Evolutionary conservation across 1,284 basidiomycete species (phyloP).

Genomic region (Cutaneotrichosporon curvatum): DNA sequence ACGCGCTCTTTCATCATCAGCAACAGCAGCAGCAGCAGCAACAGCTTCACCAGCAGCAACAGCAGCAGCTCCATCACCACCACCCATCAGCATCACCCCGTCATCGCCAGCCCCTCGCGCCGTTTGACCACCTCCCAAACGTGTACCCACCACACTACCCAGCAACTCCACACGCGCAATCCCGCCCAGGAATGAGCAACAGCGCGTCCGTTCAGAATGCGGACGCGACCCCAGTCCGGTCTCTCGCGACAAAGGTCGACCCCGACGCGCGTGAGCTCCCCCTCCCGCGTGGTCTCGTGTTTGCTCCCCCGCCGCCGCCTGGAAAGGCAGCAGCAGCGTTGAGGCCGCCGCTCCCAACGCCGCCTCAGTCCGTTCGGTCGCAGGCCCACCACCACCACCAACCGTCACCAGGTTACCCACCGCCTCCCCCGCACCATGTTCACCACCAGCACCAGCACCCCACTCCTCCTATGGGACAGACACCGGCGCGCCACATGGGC

Average conservation of each 20-base stretch:
- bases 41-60: slow-evolving; percentile 2
- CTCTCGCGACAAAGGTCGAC: slow-evolving; percentile 16
- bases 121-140: slow-evolving; percentile 17
- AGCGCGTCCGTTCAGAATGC: slow-evolving; percentile 3
- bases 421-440: not conserved
- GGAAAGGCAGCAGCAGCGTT: slow-evolving; percentile 4
- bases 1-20: slow-evolving; percentile 5
- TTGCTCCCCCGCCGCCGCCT: slow-evolving; percentile 11
- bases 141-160: slow-evolving; percentile 13
- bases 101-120: slow-evolving; percentile 16
- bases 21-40: not conserved
- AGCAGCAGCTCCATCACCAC: not conserved
- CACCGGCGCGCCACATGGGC: not conserved
- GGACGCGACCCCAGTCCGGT: slow-evolving; percentile 15
- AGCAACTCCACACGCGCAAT: slow-evolving; percentile 11
- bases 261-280: slow-evolving; percentile 18
- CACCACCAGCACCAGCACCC: slow-evolving; percentile 1
- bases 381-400: slow-evolving; percentile 2
- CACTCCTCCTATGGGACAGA: slow-evolving; percentile 3
- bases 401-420: too few relatives aligned
- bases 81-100: slow-evolving; percentile 9
- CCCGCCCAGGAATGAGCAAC: not conserved
- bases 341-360: slow-evolving; percentile 9
- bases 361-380: slow-evolving; percentile 11
- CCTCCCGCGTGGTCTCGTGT: slow-evolving; percentile 14